These are phyloP conservation scores for Phytophthora megakarya DNA, from an alignment of 352 stramenopile genomes.

Conservation along the genomic window DNA sequence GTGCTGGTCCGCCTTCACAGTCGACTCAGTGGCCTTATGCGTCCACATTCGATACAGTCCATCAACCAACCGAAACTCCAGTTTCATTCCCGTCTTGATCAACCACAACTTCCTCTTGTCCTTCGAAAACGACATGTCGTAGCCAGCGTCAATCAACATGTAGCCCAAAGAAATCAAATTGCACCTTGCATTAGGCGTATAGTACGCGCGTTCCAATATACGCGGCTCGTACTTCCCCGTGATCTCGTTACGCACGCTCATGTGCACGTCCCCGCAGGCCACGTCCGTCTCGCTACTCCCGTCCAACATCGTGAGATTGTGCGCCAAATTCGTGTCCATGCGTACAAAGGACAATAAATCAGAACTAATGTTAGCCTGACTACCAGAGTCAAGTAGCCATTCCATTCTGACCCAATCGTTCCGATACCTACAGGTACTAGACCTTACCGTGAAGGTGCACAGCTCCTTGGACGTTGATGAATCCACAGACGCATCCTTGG, in stretches of 20 bases:
- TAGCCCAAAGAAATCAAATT: constrained; percentile 23
- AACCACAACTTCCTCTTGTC: constrained; percentile 17
- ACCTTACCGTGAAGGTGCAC: too few relatives aligned
- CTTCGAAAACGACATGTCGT: constrained; percentile 2
- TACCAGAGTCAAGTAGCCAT: constrained; percentile 8
- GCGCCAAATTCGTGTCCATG: not conserved
- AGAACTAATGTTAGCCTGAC: constrained; percentile 14
- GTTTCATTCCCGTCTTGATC: not conserved
- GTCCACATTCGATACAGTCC: constrained; percentile 16
- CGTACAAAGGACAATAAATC: constrained; percentile 11
- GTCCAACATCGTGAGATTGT: constrained; percentile 10
- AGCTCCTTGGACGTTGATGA: too few relatives aligned
- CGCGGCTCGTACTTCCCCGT: constrained; percentile 5
- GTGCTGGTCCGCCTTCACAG: not conserved
- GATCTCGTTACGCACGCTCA: constrained; percentile 4
- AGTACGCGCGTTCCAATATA: constrained; percentile 5
- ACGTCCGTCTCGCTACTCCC: constrained; percentile 4
- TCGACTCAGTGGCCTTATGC: not conserved
- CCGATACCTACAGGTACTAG: not conserved
- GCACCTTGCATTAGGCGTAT: not conserved
- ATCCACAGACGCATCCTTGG: too few relatives aligned
- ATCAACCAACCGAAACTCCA: constrained; percentile 17
- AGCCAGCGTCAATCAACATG: constrained; percentile 12
- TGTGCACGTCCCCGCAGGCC: constrained; percentile 2
- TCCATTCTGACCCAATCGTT: not conserved